phyloP scores from a whole-genome alignment of 2,329 filamentous ascomycete genomes.

The Beauveria sp. region DNA sequence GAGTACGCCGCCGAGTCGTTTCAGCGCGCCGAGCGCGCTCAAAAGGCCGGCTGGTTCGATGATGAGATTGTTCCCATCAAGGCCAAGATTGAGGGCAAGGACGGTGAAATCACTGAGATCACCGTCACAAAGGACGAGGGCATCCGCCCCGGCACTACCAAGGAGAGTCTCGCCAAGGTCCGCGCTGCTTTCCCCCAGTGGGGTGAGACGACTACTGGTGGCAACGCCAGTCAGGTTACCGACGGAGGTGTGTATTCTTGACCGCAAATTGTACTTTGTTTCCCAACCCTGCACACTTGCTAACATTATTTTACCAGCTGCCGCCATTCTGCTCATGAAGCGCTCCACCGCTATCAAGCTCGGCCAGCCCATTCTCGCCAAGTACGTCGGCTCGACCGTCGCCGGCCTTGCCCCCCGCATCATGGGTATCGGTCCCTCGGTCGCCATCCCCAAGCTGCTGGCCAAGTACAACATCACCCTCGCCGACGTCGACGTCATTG shows the following conservation, averaged over 20 bases:
- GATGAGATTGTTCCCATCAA: slow-evolving; percentile 91
- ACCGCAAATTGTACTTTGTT: neutral
- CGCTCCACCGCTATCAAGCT: slow-evolving; percentile 80
- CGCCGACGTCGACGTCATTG: slow-evolving; percentile 79
- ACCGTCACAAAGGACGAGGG: slow-evolving; percentile 84
- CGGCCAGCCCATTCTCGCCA: slow-evolving; percentile 85
- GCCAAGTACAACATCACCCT: slow-evolving; percentile 68
- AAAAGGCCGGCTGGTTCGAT: slow-evolving; percentile 84
- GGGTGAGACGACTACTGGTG: slow-evolving; percentile 79
- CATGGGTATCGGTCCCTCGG: slow-evolving; percentile 86
- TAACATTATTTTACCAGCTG: slow-evolving; percentile 43
- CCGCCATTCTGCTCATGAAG: slow-evolving; percentile 88
- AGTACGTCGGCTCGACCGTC: slow-evolving; percentile 87
- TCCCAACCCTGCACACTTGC: neutral
- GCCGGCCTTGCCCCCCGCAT: slow-evolving; percentile 86
- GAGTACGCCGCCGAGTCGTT: slow-evolving; percentile 81
- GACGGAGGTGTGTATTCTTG: slow-evolving; percentile 59
- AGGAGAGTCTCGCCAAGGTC: slow-evolving; percentile 74
- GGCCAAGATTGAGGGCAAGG: slow-evolving; percentile 74
- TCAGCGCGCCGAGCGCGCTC: slow-evolving; percentile 76
- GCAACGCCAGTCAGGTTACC: slow-evolving; percentile 91
- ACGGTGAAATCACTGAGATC: slow-evolving; percentile 70
- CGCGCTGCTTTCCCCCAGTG: slow-evolving; percentile 85
- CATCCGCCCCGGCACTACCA: slow-evolving; percentile 82
- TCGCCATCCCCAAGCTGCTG: slow-evolving; percentile 76